phyloP scores from a whole-genome alignment of 495 filamentous ascomycete species.

The Tuber calosporum region DNA sequence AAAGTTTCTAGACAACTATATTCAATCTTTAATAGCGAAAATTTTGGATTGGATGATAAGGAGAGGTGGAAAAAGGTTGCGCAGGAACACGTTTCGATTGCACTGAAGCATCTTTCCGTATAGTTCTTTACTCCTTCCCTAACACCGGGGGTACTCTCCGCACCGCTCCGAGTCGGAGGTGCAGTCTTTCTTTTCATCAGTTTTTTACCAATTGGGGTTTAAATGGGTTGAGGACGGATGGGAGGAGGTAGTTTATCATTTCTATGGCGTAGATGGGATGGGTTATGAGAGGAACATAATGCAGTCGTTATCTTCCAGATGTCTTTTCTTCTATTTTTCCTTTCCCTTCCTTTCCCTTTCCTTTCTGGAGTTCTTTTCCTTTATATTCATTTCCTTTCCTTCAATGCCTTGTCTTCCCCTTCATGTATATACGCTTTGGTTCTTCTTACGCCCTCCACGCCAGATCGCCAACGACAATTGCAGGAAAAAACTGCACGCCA shows the following conservation, averaged over 20 bases:
- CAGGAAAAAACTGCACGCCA: background rate
- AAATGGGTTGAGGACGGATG: background rate
- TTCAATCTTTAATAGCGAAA: constrained; percentile 28
- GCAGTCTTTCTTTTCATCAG: background rate
- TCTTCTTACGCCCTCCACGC: background rate
- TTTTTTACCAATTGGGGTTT: background rate
- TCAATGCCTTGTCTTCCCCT: background rate
- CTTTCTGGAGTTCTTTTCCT: background rate
- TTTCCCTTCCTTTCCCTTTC: background rate
- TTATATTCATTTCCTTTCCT: background rate
- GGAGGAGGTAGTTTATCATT: background rate
- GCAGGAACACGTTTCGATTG: constrained; percentile 27
- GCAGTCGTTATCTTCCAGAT: background rate
- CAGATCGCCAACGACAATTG: background rate
- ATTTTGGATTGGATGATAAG: constrained; percentile 18
- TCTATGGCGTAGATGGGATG: constrained; percentile 1
- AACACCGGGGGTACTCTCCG: background rate
- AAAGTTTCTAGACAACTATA: constrained; percentile 39
- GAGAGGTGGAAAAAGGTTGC: constrained; percentile 30
- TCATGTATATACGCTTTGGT: background rate
- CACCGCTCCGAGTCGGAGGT: background rate
- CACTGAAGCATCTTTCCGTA: constrained; percentile 16
- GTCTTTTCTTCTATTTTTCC: background rate
- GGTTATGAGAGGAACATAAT: background rate
- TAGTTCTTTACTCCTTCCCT: background rate